Evolutionary conservation across 257 asterid species (phyloP).

Genomic region (Solanum megistacrolobum): DNA sequence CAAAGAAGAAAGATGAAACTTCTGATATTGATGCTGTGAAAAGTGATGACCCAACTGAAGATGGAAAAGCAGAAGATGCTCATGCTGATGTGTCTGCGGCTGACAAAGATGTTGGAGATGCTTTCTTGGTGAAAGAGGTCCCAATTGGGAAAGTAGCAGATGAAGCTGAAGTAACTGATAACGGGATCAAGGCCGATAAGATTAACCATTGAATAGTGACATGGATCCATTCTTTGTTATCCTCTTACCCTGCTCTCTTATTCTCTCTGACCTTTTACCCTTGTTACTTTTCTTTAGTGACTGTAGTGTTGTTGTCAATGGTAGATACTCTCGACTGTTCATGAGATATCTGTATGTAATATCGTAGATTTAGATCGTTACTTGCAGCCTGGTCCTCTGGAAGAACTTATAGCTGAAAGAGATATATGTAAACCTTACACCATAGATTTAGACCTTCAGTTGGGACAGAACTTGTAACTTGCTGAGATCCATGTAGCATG

Average conservation of each 20-base stretch:
- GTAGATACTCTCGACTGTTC: slow-evolving; percentile 20
- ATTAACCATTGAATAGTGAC: slow-evolving; percentile 6
- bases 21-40: background rate
- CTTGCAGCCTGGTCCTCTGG: slow-evolving; percentile 5
- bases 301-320: slow-evolving; percentile 5
- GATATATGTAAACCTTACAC: slow-evolving; percentile 8
- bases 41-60: background rate
- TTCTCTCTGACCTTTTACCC: slow-evolving; percentile 2
- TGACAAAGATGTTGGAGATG: background rate
- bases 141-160: background rate
- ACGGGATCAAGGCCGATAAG: slow-evolving; percentile 10
- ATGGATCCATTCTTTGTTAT: background rate
- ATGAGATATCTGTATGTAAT: slow-evolving; percentile 15
- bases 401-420: slow-evolving; percentile 9
- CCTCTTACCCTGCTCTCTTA: background rate
- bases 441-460: slow-evolving; percentile 17
- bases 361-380: slow-evolving; percentile 11
- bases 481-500: slow-evolving; percentile 16
- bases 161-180: slow-evolving; percentile 19
- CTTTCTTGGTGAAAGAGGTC: background rate
- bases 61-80: background rate
- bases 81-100: background rate
- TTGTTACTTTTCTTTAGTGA: background rate
- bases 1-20: background rate
- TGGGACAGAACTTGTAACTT: slow-evolving; percentile 4